Percentiles rank a stretch among this genome's conserved stretches.
Conservation (phyloP, 495 filamentous ascomycete genomes). For the Aspergillus steynii region DNA sequence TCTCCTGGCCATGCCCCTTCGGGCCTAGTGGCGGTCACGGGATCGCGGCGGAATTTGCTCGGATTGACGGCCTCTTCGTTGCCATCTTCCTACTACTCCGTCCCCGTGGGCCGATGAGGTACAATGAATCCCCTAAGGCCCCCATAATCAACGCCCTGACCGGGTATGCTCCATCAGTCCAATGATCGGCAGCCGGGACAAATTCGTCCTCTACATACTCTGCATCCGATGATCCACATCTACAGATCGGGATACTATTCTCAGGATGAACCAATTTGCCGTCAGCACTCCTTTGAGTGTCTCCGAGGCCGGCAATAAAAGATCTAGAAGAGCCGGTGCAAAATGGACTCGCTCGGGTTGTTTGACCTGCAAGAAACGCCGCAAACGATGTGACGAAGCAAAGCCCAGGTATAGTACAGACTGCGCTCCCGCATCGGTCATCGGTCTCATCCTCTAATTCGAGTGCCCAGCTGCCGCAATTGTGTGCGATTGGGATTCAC, state of each 20-base stretch:
- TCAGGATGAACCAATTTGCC: slow-evolving; percentile 2
- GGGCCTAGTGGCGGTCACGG: slow-evolving; percentile 11
- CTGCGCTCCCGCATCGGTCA: neutral
- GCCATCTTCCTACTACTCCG: too few species aligned
- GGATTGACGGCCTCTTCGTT: neutral
- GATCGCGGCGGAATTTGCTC: neutral
- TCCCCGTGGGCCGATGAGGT: neutral
- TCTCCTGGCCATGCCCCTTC: slow-evolving; percentile 8
- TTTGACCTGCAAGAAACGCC: slow-evolving; percentile 45
- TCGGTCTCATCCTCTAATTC: neutral
- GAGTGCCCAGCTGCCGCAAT: slow-evolving; percentile 36
- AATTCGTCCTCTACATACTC: neutral
- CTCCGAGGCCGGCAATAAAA: slow-evolving; percentile 12
- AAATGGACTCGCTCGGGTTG: slow-evolving; percentile 48
- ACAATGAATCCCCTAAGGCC: neutral
- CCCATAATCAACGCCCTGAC: neutral
- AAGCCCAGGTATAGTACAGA: slow-evolving; percentile 38
- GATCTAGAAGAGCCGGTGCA: slow-evolving; percentile 34
- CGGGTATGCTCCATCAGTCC: neutral
- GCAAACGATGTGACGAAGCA: slow-evolving; percentile 47
- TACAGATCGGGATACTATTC: neutral
- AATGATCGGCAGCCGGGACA: neutral
- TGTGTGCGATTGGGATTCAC: slow-evolving; percentile 39
- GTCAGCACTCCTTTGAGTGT: slow-evolving; percentile 2
- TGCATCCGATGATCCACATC: neutral